Evolutionary conservation across 129 eudicot species (phyloP).

Genomic region (Chrysanthemum seticuspe): DNA sequence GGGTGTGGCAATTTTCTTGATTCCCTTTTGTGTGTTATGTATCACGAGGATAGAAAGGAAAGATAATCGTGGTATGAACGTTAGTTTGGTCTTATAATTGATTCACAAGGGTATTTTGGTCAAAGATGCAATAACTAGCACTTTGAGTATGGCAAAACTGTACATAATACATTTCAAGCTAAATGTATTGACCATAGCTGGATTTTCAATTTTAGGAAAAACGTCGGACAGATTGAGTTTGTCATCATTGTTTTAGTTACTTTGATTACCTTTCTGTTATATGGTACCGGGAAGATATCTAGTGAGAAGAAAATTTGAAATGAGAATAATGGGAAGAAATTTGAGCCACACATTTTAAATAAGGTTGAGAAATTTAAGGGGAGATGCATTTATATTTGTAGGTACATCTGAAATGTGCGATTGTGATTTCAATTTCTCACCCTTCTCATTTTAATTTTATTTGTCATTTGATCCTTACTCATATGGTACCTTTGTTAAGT

Average conservation of each 20-base stretch:
- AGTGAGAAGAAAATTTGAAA: no score
- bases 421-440: no score
- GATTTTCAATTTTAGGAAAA: slow-evolving; percentile 8
- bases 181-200: slow-evolving; percentile 1
- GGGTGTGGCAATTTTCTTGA: neutral
- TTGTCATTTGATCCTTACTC: no score
- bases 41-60: slow-evolving; percentile 11
- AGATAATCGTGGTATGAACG: slow-evolving; percentile 12
- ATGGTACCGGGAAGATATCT: no score
- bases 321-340: no score
- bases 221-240: slow-evolving; percentile 5
- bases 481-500: neutral
- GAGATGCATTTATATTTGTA: no score
- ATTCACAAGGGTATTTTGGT: slow-evolving; percentile 5
- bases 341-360: no score
- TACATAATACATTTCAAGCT: slow-evolving; percentile 12
- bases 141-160: slow-evolving; percentile 10
- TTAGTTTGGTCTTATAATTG: neutral
- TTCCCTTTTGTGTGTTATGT: neutral
- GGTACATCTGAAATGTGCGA: no score
- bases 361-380: no score
- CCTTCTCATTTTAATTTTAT: no score
- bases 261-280: slow-evolving; percentile 1
- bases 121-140: slow-evolving; percentile 8
- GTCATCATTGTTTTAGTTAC: slow-evolving; percentile 13